phyloP scores from a whole-genome alignment of 1,284 basidiomycete genomes.

The Ganoderma lucidum region DNA sequence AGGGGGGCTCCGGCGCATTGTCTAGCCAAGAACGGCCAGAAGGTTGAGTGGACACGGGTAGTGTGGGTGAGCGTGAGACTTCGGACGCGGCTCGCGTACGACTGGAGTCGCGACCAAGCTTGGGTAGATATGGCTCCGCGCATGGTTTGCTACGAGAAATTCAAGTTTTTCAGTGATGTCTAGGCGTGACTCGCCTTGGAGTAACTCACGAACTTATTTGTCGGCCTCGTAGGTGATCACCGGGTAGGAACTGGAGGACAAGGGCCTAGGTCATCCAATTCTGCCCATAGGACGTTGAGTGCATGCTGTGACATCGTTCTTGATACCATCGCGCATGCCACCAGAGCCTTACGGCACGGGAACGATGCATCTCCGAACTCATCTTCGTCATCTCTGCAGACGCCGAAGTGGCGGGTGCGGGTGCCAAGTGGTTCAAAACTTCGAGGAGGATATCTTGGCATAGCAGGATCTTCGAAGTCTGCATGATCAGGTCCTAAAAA shows the following conservation, averaged over 20 bases:
- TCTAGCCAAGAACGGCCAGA: not conserved
- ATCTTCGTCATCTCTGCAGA: not conserved
- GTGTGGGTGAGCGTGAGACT: not conserved
- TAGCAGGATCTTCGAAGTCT: not conserved
- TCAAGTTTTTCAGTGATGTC: not conserved
- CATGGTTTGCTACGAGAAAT: not conserved
- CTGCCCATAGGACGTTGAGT: not conserved
- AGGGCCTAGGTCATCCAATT: not conserved
- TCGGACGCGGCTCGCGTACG: constrained; percentile 4
- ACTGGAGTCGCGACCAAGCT: constrained; percentile 1
- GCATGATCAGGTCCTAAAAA: not conserved
- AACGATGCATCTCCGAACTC: not conserved
- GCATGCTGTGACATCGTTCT: not conserved
- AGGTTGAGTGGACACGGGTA: not conserved
- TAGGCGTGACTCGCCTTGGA: not conserved
- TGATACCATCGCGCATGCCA: not conserved
- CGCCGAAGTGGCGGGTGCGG: not conserved
- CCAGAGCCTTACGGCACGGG: not conserved
- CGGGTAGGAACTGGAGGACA: not conserved
- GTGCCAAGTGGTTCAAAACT: constrained; percentile 1
- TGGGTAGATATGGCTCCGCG: not conserved
- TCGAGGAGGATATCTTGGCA: constrained; percentile 2
- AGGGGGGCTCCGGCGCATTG: not conserved
- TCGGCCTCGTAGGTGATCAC: not conserved
- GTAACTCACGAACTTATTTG: not conserved